Evolutionary conservation across 2,329 filamentous ascomycete species (phyloP).

Genomic region (Akanthomyces dipterigenus): DNA sequence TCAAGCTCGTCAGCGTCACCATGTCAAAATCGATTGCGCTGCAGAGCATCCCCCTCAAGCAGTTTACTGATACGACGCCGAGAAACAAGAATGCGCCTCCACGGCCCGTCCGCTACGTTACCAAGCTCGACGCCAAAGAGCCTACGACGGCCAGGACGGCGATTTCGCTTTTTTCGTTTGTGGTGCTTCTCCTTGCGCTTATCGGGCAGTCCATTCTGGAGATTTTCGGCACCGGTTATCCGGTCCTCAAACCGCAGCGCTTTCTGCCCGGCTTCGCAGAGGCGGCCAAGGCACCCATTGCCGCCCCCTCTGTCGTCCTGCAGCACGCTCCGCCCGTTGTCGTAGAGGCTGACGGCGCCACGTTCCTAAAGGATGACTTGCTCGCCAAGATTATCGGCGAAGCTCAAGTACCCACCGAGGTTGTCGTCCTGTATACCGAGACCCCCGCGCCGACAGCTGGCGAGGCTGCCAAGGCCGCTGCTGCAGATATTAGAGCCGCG

Average conservation of each 20-base stretch:
- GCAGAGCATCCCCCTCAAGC: slow-evolving; percentile 66
- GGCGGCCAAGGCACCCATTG: slow-evolving; percentile 19
- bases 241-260: slow-evolving; percentile 48
- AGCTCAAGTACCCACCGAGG: slow-evolving; percentile 27
- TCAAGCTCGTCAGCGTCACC: slow-evolving; percentile 76
- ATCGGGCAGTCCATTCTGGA: slow-evolving; percentile 60
- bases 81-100: slow-evolving; percentile 33
- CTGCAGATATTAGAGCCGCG: slow-evolving; percentile 30
- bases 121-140: slow-evolving; percentile 50
- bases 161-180: slow-evolving; percentile 45
- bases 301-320: slow-evolving; percentile 14
- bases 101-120: slow-evolving; percentile 60
- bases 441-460: slow-evolving; percentile 14
- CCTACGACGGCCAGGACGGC: slow-evolving; percentile 43
- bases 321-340: slow-evolving; percentile 2
- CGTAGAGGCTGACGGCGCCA: slow-evolving; percentile 19
- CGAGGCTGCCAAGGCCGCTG: slow-evolving; percentile 15
- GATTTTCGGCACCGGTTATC: slow-evolving; percentile 44
- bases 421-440: slow-evolving; percentile 32
- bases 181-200: slow-evolving; percentile 55
- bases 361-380: slow-evolving; percentile 26
- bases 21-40: slow-evolving; percentile 74
- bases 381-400: slow-evolving; percentile 32
- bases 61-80: slow-evolving; percentile 30
- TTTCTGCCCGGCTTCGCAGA: slow-evolving; percentile 39